Evolutionary conservation across 176 grass and related monocot genomes (phyloP), one percentile per base, ranked within the genome.

Genomic region (Areca catechu): DNA sequence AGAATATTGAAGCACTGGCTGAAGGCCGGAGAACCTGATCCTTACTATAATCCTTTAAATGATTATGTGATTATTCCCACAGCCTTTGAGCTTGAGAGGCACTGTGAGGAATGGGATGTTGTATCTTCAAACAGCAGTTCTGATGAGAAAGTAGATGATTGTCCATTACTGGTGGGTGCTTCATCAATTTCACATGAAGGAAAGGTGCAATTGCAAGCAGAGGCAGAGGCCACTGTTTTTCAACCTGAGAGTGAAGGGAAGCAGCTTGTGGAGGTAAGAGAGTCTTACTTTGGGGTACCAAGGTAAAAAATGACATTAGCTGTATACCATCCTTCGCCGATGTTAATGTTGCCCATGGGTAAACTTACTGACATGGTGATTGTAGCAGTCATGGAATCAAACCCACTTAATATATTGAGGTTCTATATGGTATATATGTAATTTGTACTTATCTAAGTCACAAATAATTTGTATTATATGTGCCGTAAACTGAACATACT

Each of bases 21-120:
- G 19, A 80, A 77, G 0, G 83, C 83, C 0, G 83, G 92, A 14
- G 83, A 88, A 48, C 75, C 83, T 18, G 93, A 91, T 62, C 86
- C 81, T 0, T 97, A 85, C 71, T 97, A 91, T 5, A 77, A 97
- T 52, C 93, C 93, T 4, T 64, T 91, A 56, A 97, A 80, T 0
- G 87, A 97, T 66, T 91, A 82, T 0, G 87, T 91, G 5, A 77
- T 97, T 55, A 75, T 97, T n/a, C 87, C 93, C 22, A 88, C 87
- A 19, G 60, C 64, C 57, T 85, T 80, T 12, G 80, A 97, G 57
- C 54, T 82, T 0, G 61, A 83, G 43, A 82, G 71, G 60, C 66
- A 80, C 30, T 16, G 51, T 0, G 72, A 91, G 65, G 71, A 79
- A 69, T 97, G 86, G 86, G 80, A 88, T 68, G 77, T 91, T 63